phyloP scores from a whole-genome alignment of 2,329 filamentous ascomycete genomes.

The Colletotrichum kahawae region DNA sequence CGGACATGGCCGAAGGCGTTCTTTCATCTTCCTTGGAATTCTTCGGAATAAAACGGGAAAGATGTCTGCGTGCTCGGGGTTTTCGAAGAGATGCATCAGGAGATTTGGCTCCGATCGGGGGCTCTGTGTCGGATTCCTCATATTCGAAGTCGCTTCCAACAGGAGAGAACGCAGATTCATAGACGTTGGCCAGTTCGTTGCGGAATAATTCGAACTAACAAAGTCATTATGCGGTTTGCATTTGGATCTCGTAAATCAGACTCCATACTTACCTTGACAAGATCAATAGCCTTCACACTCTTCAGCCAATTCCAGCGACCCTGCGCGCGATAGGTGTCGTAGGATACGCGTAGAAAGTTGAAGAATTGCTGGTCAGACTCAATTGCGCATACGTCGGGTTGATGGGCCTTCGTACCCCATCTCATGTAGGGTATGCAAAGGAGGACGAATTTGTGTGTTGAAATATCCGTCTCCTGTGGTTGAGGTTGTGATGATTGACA shows the following conservation, averaged over 20 bases:
- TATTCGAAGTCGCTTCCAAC: neutral
- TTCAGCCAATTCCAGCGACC: neutral
- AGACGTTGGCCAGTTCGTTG: neutral
- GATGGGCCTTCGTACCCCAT: neutral
- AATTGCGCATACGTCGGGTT: neutral
- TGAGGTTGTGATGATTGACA: neutral
- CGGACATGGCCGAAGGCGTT: neutral
- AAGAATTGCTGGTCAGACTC: neutral
- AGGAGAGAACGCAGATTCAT: neutral
- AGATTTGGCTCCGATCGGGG: neutral
- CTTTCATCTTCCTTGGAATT: neutral
- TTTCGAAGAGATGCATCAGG: neutral
- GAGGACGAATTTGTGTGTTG: neutral
- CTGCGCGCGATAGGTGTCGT: neutral
- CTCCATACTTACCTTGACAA: neutral
- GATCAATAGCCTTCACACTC: neutral
- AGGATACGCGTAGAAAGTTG: neutral
- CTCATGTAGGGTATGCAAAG: neutral
- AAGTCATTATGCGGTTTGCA: neutral
- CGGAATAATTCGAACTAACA: neutral
- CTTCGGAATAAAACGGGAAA: neutral
- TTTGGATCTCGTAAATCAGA: neutral
- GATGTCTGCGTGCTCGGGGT: neutral
- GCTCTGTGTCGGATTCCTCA: neutral
- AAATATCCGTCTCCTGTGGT: fast-evolving